Evolutionary conservation across 129 eudicot species (phyloP).

Genomic region (Smallanthus sonchifolius): DNA sequence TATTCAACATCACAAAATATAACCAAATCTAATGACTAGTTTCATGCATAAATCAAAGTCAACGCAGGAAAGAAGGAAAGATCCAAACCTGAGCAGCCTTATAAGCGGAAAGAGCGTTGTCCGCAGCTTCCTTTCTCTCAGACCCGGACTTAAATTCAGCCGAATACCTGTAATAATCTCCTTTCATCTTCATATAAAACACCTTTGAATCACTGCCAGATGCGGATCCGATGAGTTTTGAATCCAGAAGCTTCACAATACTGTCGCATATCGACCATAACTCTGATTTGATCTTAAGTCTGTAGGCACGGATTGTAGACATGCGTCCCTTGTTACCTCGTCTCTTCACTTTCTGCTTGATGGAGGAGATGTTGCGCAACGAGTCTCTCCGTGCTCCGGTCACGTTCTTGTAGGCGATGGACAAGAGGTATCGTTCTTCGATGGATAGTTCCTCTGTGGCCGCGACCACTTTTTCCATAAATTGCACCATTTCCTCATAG

Average conservation of each 20-base stretch:
- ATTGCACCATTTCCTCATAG: constrained; percentile 87
- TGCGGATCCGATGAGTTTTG: constrained; percentile 59
- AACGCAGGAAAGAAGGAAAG: background rate
- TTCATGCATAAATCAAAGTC: background rate
- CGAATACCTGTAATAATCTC: constrained; percentile 73
- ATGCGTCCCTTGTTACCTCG: constrained; percentile 74
- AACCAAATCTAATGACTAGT: too few relatives aligned
- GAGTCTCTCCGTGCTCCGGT: constrained; percentile 87
- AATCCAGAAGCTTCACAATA: constrained; percentile 51
- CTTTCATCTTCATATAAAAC: constrained; percentile 81
- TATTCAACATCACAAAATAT: too few relatives aligned
- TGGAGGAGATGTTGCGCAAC: constrained; percentile 77
- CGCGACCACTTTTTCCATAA: constrained; percentile 81
- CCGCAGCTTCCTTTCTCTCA: constrained; percentile 83
- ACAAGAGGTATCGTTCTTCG: constrained; percentile 87
- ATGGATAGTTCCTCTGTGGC: constrained; percentile 63
- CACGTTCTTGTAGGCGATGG: constrained; percentile 84
- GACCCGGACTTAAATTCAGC: constrained; percentile 82
- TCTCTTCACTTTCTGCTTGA: constrained; percentile 79
- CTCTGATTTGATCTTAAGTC: constrained; percentile 82
- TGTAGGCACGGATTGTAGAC: constrained; percentile 56
- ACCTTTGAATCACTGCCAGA: constrained; percentile 64
- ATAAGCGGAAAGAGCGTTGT: constrained; percentile 68
- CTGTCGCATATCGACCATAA: constrained; percentile 61
- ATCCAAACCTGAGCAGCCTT: constrained; percentile 79